These are phyloP conservation scores for Diospyros lotus DNA, from an alignment of 148 eudicot genomes.

Conservation along the genomic window DNA sequence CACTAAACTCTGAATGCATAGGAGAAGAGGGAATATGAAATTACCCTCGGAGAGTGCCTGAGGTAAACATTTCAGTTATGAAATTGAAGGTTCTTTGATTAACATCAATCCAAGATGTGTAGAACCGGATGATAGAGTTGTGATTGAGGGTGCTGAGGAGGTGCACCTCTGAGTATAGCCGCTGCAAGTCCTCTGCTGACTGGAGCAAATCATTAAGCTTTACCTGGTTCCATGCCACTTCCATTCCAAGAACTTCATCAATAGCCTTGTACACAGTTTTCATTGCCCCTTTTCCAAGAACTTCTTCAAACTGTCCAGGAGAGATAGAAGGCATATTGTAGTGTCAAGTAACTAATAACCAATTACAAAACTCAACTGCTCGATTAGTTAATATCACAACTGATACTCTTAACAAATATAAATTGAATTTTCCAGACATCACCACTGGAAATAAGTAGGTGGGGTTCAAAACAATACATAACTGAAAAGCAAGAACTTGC, in stretches of 20 bases:
- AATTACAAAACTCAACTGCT: too few relatives aligned
- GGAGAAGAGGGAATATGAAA: slow-evolving; percentile 1
- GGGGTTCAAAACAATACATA: too few relatives aligned
- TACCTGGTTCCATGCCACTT: slow-evolving; percentile 50
- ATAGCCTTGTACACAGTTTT: slow-evolving; percentile 83
- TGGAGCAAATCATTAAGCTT: slow-evolving; percentile 37
- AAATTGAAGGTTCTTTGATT: slow-evolving; percentile 43
- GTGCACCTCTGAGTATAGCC: slow-evolving; percentile 49
- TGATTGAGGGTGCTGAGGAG: slow-evolving; percentile 46
- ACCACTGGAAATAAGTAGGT: too few relatives aligned
- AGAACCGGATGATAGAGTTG: slow-evolving; percentile 37
- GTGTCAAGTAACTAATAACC: not conserved
- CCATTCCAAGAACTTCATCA: slow-evolving; percentile 45
- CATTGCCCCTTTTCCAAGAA: slow-evolving; percentile 85
- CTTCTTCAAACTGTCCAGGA: slow-evolving; percentile 45
- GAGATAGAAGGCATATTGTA: not conserved
- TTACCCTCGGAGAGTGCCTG: slow-evolving; percentile 54
- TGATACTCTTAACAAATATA: not conserved
- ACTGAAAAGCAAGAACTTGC: too few relatives aligned
- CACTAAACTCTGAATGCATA: too few relatives aligned
- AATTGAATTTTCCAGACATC: not conserved
- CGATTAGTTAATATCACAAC: not conserved
- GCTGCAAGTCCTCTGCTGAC: slow-evolving; percentile 35
- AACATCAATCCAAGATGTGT: slow-evolving; percentile 49
- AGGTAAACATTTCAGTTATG: slow-evolving; percentile 48